Evolutionary conservation across 257 asterid genomes (phyloP), one percentile per base, ranked within the genome.

Genomic region (Cynanchum wilfordii): DNA sequence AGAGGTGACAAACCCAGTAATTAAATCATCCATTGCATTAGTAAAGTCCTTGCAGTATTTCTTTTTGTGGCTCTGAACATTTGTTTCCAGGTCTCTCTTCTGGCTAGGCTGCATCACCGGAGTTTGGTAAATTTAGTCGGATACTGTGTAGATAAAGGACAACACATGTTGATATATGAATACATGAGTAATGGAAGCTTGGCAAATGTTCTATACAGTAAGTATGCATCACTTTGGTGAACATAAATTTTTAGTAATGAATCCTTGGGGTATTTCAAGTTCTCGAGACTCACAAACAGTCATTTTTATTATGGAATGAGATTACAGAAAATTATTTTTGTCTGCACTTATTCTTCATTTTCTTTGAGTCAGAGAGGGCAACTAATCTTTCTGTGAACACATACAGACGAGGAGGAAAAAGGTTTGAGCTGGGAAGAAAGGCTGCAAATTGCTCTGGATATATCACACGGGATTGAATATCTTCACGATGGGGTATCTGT

Each of bases 161-260:
- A 92, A 66, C 91, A 74, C 40, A 92, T 95, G 89, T 84, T 95
- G 75, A 81, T 95, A 69, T 95, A 95, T 56, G 98, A 95, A 83
- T 95, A 83, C 84, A 92, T 95, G 99, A 89, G 96, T 84, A 87
- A 92, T 42, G 99, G 98, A 78, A 95, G 98, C 89, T 87, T 95
- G 89, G 98, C 85, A 25, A 90, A 90, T 79, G 92, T 84, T 76
- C 73, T 95, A 70, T 95, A 95, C 66, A 81, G 98, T 95, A 84
- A 86, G 97, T 82, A 6, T 74, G 56, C 65, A 36, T 64, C 27
- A 42, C 17, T 30, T 33, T 8, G 11, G 47, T 6, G 68, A 62
- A 62, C 68, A 33, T 63, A 63, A 62, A 7, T 15, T 19, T 52
- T 25, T 52, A 30, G 16, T 62, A 51, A 70, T 63, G 36, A 11